Percentiles rank a stretch among this genome's conserved stretches.
Evolutionary conservation across 345 rosid genomes (phyloP).

Genomic region (Excoecaria agallocha): DNA sequence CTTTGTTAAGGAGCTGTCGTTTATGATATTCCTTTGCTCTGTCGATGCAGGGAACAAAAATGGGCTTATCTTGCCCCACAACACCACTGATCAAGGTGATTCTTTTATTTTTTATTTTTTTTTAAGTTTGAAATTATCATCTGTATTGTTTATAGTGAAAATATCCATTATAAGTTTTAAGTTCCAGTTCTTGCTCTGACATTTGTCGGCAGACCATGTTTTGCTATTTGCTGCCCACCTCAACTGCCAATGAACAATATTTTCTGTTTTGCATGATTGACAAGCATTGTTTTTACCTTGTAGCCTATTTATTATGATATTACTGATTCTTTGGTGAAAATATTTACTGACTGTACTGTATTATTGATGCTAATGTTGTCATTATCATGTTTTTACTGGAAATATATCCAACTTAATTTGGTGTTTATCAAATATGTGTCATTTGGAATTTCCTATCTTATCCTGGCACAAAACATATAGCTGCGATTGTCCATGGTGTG

Average conservation of each 20-base stretch:
- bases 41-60: slow-evolving; percentile 73
- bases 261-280: background rate
- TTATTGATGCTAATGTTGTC: background rate
- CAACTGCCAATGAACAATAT: background rate
- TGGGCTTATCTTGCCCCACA: slow-evolving; percentile 94
- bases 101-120: background rate
- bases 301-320: background rate
- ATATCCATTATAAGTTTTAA: background rate
- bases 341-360: background rate
- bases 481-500: background rate
- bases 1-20: background rate
- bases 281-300: background rate
- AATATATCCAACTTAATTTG: background rate
- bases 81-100: slow-evolving; percentile 92
- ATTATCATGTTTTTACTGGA: background rate
- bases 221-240: background rate
- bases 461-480: background rate
- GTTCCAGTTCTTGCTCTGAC: no score
- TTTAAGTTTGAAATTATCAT: background rate
- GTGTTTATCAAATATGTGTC: background rate
- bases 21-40: background rate
- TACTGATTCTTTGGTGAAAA: background rate
- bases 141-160: background rate
- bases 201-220: background rate
- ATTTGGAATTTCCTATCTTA: background rate